These are phyloP conservation scores for Meripilus lineatus DNA, from an alignment of 1,284 basidiomycete species.

Conservation along the genomic window DNA sequence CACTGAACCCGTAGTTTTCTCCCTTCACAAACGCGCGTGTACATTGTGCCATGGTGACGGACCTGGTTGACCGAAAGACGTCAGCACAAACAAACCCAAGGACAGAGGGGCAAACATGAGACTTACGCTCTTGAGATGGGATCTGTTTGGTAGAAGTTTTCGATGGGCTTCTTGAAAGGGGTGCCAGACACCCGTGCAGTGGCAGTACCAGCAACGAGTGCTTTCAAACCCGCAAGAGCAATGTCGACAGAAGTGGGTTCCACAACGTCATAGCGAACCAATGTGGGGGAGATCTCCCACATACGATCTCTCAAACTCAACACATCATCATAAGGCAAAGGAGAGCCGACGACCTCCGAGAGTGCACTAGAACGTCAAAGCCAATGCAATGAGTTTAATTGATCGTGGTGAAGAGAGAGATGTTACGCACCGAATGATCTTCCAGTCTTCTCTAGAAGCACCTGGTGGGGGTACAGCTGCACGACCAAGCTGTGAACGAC, in stretches of 20 bases:
- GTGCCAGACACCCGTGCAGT: conserved; percentile 55
- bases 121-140: conserved; percentile 81
- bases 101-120: conserved; percentile 1
- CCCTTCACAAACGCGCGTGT: conserved; percentile 71
- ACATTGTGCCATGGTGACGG: conserved; percentile 85
- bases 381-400: not conserved
- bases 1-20: conserved; percentile 44
- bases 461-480: conserved; percentile 95
- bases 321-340: conserved; percentile 90
- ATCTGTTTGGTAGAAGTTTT: conserved; percentile 97
- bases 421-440: conserved; percentile 81
- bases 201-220: conserved; percentile 47
- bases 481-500: conserved; percentile 86
- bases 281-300: conserved; percentile 94
- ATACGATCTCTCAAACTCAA: conserved; percentile 88
- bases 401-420: not conserved
- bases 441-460: conserved; percentile 97
- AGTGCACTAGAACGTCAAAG: conserved; percentile 59
- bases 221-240: conserved; percentile 66
- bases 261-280: conserved; percentile 85
- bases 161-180: conserved; percentile 77
- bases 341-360: conserved; percentile 79
- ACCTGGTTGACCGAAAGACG: conserved; percentile 38
- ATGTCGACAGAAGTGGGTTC: conserved; percentile 76
- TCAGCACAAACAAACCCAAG: not conserved